Evolutionary conservation across 805 yeast genomes (phyloP), one percentile per base, ranked within the genome.

Genomic region (Kluyveromyces dobzhanskii): DNA sequence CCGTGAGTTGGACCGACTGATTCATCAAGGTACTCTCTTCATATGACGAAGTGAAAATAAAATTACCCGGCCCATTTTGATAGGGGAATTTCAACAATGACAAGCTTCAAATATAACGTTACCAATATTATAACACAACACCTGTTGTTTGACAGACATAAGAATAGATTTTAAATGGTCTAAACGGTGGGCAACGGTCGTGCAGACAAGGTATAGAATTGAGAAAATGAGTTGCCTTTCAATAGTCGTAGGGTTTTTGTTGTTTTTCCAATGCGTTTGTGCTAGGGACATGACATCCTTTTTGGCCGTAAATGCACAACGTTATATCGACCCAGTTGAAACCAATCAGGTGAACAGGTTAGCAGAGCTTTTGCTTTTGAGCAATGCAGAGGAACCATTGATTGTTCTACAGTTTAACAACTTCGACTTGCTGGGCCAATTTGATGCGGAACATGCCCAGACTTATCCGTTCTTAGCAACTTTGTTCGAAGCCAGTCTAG

Each of bases 401-500:
- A 45, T 54, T 17, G 40, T 55, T 14, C 49, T 52, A 38, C 51
- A 52, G 33, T 54, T 56, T 32, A 30, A 41, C 14, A 43, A 45
- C 13, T 51, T 43, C 34, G 47, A 46, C 17, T 4, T 53, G 3
- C 13, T 50, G 17, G 47, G 44, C 14, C 39, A 39, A 11, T 35
- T 40, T 16, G 42, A 29, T 10, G 29, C 23, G 21, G 38, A 42
- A 17, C 40, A 44, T 12, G 40, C 37, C 11, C 38, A 31, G 10
- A 35, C 38, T 11, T 43, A 36, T 27, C 48, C 51, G 33, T 54
- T 44, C 35, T 43, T 56, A 30, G 38, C 48, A 26, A 35, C 44
- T 9, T 47, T 48, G 33, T 49, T 51, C 27, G 43, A 45, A 17
- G 33, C 37, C n/a, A 32, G 43, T 9, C 43, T 50, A 11, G 41